A percentile compares a stretch with the other conserved stretches of the same genome.
Conservation (phyloP, 202 grass and related monocot species). For the Carex arenaria region DNA sequence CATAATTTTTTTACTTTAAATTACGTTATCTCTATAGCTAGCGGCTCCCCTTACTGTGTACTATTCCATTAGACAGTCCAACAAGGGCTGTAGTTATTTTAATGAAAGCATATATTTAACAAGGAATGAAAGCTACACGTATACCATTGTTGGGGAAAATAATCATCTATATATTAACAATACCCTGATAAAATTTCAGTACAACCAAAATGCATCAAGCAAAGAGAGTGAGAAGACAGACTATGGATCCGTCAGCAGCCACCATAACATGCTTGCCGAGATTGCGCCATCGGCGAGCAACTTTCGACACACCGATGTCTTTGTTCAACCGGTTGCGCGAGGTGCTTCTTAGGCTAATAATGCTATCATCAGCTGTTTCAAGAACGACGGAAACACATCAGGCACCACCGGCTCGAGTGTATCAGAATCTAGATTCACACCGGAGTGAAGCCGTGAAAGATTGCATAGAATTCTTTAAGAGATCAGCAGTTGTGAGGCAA, state of each 20-base stretch:
- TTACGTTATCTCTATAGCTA: conserved; percentile 7
- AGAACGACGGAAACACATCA: background rate
- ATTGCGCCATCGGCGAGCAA: conserved; percentile 28
- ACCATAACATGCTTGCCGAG: conserved; percentile 66
- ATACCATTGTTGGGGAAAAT: background rate
- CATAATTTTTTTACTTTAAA: conserved; percentile 9
- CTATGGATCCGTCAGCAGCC: conserved; percentile 19
- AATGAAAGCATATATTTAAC: background rate
- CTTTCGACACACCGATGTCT: conserved; percentile 10
- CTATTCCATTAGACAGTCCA: background rate
- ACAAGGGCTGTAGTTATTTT: background rate
- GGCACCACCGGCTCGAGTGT: background rate
- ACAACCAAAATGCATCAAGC: conserved; percentile 12
- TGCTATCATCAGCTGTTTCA: conserved; percentile 38
- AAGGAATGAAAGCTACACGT: background rate
- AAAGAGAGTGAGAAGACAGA: conserved; percentile 15
- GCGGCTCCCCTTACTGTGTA: background rate
- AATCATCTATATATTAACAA: conserved; percentile 3
- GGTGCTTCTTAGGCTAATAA: conserved; percentile 45
- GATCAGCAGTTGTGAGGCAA: conserved; percentile 51
- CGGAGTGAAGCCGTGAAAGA: conserved; percentile 89
- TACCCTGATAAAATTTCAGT: background rate
- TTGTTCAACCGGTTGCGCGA: conserved; percentile 66
- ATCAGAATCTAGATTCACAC: conserved; percentile 49
- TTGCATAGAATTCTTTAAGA: conserved; percentile 87